phyloP scores from a whole-genome alignment of 2,329 filamentous ascomycete species.

The Cryoendolithus antarcticus region DNA sequence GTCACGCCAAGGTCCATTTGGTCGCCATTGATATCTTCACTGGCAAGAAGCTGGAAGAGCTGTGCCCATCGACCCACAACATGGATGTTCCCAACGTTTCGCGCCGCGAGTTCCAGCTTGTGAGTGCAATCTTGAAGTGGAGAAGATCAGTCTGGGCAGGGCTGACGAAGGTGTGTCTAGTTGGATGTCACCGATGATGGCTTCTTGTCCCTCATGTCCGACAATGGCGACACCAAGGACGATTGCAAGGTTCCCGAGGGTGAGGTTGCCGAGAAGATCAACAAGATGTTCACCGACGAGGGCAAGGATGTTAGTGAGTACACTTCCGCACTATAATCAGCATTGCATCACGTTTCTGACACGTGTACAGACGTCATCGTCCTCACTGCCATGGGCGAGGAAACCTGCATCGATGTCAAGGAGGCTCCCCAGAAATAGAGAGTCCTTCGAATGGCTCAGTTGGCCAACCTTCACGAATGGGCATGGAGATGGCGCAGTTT shows the following conservation, averaged over 20 bases:
- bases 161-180: conserved; percentile 34
- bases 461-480: too few relatives aligned
- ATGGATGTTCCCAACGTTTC: conserved; percentile 94
- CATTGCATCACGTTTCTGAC: conserved; percentile 2
- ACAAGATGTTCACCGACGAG: conserved; percentile 64
- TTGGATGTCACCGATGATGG: conserved; percentile 88
- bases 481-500: too few relatives aligned
- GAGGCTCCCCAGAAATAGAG: conserved; percentile 52
- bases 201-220: conserved; percentile 87
- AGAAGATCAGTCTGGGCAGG: not conserved
- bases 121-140: conserved; percentile 40
- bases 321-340: not conserved
- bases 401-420: conserved; percentile 85
- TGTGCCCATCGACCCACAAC: conserved; percentile 93
- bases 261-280: conserved; percentile 79
- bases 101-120: conserved; percentile 86
- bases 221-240: conserved; percentile 78
- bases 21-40: conserved; percentile 99
- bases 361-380: conserved; percentile 63
- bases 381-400: conserved; percentile 92
- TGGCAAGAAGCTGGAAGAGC: conserved; percentile 98
- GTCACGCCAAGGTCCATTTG: conserved; percentile 99
- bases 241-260: conserved; percentile 88
- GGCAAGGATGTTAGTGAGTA: conserved; percentile 87
- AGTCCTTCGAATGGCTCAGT: too few relatives aligned